Base-by-base conservation (phyloP, 495 filamentous ascomycete genomes). In the Daldinia bambusicola region DNA sequence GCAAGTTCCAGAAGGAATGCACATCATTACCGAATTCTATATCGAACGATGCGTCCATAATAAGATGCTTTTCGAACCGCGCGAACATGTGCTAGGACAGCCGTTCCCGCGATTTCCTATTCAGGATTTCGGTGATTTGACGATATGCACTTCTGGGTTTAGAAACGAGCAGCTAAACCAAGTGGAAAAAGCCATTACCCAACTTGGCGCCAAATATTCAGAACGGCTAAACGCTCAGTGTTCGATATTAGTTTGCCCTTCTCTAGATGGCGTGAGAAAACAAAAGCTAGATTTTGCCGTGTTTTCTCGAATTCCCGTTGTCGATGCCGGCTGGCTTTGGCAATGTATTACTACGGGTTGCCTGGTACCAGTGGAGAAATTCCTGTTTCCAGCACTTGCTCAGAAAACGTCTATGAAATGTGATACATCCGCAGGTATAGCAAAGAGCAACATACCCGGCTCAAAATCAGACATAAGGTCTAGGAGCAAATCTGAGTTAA, bases 21-120 rank as follows among this genome's bases (percentile, higher is more conserved):
- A 80, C 37, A 78, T 89, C 48, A 91, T 97, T 40, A 98, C 93
- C 9, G 92, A 97, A 70, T 95, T 94, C 85, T 99, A 95, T 89
- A 83, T 98, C 40, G 95, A 99, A 79, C 85, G 88, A 48, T 98
- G 95, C 76, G 80, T 98, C 36, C 87, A 93, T 72, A 85, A 88
- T 14, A 93, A 92, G 72, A 81, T 77, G 8, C 85, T 93, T 62
- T 86, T 93, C 38, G 82, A 89, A 9, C 93, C 94, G n/a, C 77
- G 81, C 55, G 84, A 88, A 0, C 86, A 95, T 76, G 83, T 92
- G 61, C 86, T 92, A 26, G 92, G 91, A 66, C 89, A 85, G 4
- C 94, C 95, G 1, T 91, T 97, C 66, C 84, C 86, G 6, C 74
- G 77, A 34, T 91, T 92, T 61, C 90, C 89, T 31, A 87, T 97